Base-by-base conservation (phyloP, 2,329 filamentous ascomycete genomes). In the Intubia oerlemansii region DNA sequence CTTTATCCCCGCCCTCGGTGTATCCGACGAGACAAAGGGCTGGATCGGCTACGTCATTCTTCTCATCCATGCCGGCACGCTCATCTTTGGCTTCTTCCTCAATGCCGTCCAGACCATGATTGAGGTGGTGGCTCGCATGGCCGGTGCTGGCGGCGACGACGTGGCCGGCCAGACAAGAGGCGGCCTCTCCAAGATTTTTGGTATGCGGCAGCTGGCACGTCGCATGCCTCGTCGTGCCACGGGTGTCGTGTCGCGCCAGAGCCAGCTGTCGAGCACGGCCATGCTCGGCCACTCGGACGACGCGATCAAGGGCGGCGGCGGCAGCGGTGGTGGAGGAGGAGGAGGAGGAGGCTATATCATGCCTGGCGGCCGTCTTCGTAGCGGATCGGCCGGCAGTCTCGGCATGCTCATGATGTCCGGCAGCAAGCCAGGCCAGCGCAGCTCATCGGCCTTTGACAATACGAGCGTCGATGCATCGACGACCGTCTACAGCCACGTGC, bases 11-110 rank as follows among this genome's bases (percentile, higher is more conserved):
- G 75, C 76, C 1, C 60, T 98, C 4, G 73, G 70, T 14, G 72
- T 93, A 5, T 65, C 66, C 0, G 75, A 90, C 42, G 68, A 75
- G 0, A 57, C 77, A 1, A 90, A 84, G 46, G 82, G 84, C 5
- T 98, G 88, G 88, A 78, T 95, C 39, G 88, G 84, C 21, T 98
- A 98, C 46, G 69, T 74, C 16, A 90, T 95, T 32, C 57, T 98
- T 27, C 50, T 90, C 17, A 65, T 93, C 20, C 88, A 98, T 44
- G 84, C 67, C 4, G 63, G 74, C 35, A 80, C 92, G 0, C 54
- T 98, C 14, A 61, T 92, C 4, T 79, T 95, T 41, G 85, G 81
- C 2, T 98, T 95, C 54, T 79, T 93, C 47, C 57, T 98, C 30
- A 92, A 92, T 45, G 77, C 88, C 2, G 47, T 92, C 6, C 82